Evolutionary conservation across 1,284 basidiomycete genomes (phyloP), one percentile per base, ranked within the genome.

Genomic region (Moesziomyces aphidis): DNA sequence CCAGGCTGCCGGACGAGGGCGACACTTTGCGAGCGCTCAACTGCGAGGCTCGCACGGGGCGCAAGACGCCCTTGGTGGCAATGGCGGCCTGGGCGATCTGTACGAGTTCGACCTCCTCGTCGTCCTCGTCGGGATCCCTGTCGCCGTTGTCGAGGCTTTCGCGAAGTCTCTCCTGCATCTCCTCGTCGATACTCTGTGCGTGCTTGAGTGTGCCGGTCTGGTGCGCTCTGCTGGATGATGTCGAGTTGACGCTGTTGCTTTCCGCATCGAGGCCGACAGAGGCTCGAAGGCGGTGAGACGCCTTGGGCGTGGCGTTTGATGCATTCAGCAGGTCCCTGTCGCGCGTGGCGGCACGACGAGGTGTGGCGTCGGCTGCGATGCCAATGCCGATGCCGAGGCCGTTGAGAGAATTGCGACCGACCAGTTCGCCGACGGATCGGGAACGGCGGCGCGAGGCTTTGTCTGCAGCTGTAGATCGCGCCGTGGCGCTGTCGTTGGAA

Each of bases 1-100:
- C 62, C 10, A 52, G 23, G 4, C 31, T 54, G 28, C 44, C 28
- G 8, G 61, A 28, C 17, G 72, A 69, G n/a, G 72, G 56, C 4
- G 66, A 69, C 21, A 61, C 50, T 15, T 61, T 64, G 36, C 56
- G 59, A 11, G 28, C 53, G 50, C 67, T 61, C 15, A 75, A 43
- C 51, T 71, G 60, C 19, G 60, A 63, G 21, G 73, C 68, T 9
- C 61, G 67, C 1, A 67, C 53, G 0, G 73, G 67, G 11, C 60
- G 56, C 31, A 67, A 28, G 26, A 63, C 52, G 28, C 68, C 57
- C 22, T 63, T 67, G 53, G 63, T 67, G 7, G 61, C 68, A n/a
- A 67, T 61, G 45, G 73, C 59, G 21, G 67, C 73, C 28, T 67
- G 67, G 5, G 67, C 63, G 19, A 75, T 75, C 51, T 64, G 60